phyloP scores from a whole-genome alignment of 345 rosid genomes.

The Turritis glabra region DNA sequence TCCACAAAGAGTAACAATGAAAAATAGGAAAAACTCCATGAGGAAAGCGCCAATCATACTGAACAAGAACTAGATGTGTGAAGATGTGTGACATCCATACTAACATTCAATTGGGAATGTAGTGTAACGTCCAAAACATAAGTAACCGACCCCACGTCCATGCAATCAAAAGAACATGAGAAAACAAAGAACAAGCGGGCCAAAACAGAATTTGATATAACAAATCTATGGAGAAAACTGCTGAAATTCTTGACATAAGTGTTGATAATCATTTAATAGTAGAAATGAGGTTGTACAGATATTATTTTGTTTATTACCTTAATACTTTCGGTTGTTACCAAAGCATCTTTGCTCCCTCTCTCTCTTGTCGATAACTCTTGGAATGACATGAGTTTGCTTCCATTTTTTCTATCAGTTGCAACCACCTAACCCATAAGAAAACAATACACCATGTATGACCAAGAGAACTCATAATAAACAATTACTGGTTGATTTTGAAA shows the following conservation, averaged over 20 bases:
- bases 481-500: slow-evolving; percentile 1
- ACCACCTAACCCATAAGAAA: slow-evolving; percentile 58
- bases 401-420: slow-evolving; percentile 78
- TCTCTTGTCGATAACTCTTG: slow-evolving; percentile 90
- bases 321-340: slow-evolving; percentile 52
- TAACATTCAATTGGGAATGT: not conserved
- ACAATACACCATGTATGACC: not conserved
- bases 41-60: not conserved
- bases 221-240: not conserved
- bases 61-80: not conserved
- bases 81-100: not conserved
- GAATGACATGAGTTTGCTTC: slow-evolving; percentile 79
- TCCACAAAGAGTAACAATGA: too few relatives aligned
- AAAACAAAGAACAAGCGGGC: not conserved
- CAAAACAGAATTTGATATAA: not conserved
- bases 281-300: not conserved
- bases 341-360: slow-evolving; percentile 76
- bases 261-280: not conserved
- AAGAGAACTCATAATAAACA: not conserved
- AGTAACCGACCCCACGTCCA: not conserved
- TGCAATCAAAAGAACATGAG: not conserved
- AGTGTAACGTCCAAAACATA: not conserved
- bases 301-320: slow-evolving; percentile 53
- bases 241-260: not conserved
- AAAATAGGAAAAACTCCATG: not conserved